A percentile compares a stretch with the other conserved stretches of the same genome.
Conservation (phyloP, 2,329 filamentous ascomycete genomes). For the Lecanosticta acicola region DNA sequence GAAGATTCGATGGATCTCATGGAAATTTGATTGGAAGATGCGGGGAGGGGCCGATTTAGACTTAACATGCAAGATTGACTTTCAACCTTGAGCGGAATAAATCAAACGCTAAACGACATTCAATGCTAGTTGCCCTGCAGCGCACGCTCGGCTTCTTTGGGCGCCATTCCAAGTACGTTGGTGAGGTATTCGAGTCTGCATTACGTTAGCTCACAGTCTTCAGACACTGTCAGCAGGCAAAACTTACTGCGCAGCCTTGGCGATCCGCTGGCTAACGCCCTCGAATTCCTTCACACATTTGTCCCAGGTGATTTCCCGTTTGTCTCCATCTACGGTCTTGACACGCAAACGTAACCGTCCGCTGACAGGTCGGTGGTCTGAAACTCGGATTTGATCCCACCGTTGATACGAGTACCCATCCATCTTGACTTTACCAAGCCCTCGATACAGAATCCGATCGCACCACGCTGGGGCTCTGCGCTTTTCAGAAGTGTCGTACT, state of each 20-base stretch:
- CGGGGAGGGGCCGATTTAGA: conserved; percentile 1
- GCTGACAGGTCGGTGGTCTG: conserved; percentile 89
- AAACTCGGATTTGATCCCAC: conserved; percentile 76
- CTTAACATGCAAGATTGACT: neutral
- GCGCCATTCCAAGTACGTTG: conserved; percentile 54
- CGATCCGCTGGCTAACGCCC: conserved; percentile 62
- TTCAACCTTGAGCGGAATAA: neutral
- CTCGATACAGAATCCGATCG: conserved; percentile 83
- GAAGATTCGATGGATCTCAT: neutral
- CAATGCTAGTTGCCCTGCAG: conserved; percentile 8
- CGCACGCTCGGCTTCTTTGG: conserved; percentile 45
- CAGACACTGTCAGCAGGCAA: neutral
- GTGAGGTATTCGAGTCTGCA: conserved; percentile 59
- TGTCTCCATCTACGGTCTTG: conserved; percentile 72
- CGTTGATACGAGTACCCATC: conserved; percentile 79
- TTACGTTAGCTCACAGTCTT: conserved; percentile 2
- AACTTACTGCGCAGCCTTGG: conserved; percentile 71
- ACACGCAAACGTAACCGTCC: conserved; percentile 76
- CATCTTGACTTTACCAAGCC: conserved; percentile 75
- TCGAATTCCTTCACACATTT: conserved; percentile 57
- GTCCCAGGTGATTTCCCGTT: conserved; percentile 40
- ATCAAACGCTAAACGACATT: neutral
- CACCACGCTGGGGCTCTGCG: conserved; percentile 93
- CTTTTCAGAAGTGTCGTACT: conserved; percentile 85
- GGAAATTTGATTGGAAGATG: neutral